phyloP scores from a whole-genome alignment of 768 basidiomycete genomes.

The Podaxis pistillaris region DNA sequence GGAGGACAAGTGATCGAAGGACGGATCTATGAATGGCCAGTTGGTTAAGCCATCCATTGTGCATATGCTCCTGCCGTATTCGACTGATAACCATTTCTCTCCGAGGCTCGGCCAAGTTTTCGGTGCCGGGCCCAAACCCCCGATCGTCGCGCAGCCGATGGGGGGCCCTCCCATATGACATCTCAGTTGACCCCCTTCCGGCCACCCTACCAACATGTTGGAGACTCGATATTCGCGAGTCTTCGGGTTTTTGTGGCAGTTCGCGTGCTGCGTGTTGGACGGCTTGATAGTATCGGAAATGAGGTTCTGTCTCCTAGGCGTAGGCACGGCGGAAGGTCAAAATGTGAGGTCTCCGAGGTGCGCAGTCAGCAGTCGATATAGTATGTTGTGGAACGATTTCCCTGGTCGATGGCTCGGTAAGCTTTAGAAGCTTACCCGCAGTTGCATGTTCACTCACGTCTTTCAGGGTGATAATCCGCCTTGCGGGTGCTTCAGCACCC shows the following conservation, averaged over 20 bases:
- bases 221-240: neutral
- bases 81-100: constrained; percentile 1
- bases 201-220: neutral
- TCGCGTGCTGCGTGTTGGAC: neutral
- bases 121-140: constrained; percentile 5
- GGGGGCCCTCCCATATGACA: neutral
- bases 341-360: neutral
- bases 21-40: neutral
- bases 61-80: neutral
- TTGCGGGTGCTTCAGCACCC: neutral
- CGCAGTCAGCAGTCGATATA: neutral
- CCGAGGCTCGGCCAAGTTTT: neutral
- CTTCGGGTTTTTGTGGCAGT: neutral
- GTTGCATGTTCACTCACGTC: neutral
- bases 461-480: neutral
- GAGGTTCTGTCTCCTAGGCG: neutral
- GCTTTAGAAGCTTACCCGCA: neutral
- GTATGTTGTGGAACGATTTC: neutral
- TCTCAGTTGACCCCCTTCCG: neutral
- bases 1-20: neutral
- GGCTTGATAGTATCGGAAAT: neutral
- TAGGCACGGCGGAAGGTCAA: neutral
- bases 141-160: neutral
- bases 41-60: neutral
- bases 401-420: neutral